phyloP scores from a whole-genome alignment of 2,329 filamentous ascomycete genomes.

The Dryadomyces sulphureus region DNA sequence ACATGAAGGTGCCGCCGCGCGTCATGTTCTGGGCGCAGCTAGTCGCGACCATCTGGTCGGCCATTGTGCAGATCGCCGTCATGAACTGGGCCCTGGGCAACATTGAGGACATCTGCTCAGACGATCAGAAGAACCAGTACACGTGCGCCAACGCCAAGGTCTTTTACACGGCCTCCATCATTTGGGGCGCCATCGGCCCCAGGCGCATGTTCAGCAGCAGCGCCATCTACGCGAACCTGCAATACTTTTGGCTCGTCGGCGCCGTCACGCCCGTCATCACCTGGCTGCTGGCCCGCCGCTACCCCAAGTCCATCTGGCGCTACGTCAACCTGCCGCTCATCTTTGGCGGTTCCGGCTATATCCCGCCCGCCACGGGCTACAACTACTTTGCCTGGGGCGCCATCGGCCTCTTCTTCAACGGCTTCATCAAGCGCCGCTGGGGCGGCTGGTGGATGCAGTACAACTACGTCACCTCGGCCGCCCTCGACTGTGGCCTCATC shows the following conservation, averaged over 20 bases:
- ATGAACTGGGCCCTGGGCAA: conserved; percentile 50
- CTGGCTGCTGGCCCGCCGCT: conserved; percentile 46
- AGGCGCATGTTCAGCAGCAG: conserved; percentile 50
- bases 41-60: conserved; percentile 44
- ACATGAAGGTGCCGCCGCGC: conserved; percentile 51
- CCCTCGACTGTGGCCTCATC: conserved; percentile 53
- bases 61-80: conserved; percentile 46
- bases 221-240: conserved; percentile 46
- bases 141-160: conserved; percentile 39
- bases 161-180: conserved; percentile 54
- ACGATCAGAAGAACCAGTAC: conserved; percentile 38
- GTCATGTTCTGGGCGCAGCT: conserved; percentile 47
- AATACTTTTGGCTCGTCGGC: conserved; percentile 60
- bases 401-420: conserved; percentile 55
- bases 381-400: conserved; percentile 59
- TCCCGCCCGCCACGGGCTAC: conserved; percentile 56
- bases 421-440: conserved; percentile 47
- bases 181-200: conserved; percentile 63
- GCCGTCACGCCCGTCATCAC: conserved; percentile 46
- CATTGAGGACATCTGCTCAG: conserved; percentile 47
- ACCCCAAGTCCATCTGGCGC: conserved; percentile 44
- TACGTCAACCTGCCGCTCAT: conserved; percentile 56
- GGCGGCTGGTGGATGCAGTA: conserved; percentile 65
- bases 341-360: conserved; percentile 46
- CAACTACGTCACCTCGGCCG: conserved; percentile 62